Percentiles rank a stretch among this genome's conserved stretches.
These are phyloP conservation scores for Alloteropsis angusta DNA, from an alignment of 202 grass and related monocot species.

Conservation along the genomic window DNA sequence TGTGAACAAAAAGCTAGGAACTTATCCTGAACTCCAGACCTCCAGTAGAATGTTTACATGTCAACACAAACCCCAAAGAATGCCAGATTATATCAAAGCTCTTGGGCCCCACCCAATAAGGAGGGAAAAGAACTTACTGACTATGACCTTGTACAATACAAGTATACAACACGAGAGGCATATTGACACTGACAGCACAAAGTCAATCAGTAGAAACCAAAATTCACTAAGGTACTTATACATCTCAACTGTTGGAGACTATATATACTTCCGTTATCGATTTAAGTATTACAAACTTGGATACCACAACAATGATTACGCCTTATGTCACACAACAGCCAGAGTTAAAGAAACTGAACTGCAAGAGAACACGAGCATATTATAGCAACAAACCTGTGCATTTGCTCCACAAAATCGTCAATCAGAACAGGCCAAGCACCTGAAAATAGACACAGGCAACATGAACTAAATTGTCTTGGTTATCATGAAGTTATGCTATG, in stretches of 20 bases:
- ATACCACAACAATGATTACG: not conserved
- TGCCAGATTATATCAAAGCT: not conserved
- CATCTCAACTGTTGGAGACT: not conserved
- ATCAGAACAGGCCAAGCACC: constrained; percentile 98
- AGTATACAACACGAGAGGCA: not conserved
- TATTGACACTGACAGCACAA: not conserved
- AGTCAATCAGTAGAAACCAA: constrained; percentile 1
- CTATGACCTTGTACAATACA: not conserved
- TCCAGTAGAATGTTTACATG: not conserved
- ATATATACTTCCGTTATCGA: not conserved
- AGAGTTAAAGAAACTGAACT: not conserved
- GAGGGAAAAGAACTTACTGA: not conserved
- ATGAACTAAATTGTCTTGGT: not conserved
- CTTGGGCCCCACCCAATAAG: not conserved
- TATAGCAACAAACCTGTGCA: constrained; percentile 59
- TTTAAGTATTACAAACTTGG: not conserved
- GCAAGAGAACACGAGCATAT: not conserved
- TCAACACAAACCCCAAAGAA: not conserved
- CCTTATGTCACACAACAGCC: not conserved
- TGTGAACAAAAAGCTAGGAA: not conserved
- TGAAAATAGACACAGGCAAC: constrained; percentile 28
- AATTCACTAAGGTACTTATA: constrained; percentile 5
- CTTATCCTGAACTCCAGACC: not conserved
- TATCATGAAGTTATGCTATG: not conserved
- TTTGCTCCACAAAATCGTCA: constrained; percentile 97